Percentiles rank a stretch among this genome's conserved stretches.
Evolutionary conservation across 78 protist species (phyloP).

Genomic region (slime mould (Dictyostelium discoideum)): DNA sequence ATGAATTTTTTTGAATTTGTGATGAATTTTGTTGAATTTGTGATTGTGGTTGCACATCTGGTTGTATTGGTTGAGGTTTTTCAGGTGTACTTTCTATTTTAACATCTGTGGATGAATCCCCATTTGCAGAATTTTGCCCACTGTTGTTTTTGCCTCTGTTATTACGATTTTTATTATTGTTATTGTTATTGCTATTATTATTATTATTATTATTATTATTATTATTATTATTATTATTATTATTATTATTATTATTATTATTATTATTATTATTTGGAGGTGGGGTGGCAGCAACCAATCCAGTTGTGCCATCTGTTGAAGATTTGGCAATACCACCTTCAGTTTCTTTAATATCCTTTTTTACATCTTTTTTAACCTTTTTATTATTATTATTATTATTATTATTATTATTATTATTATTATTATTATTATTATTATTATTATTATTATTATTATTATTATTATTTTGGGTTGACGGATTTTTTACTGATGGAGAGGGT

Average conservation of each 20-base stretch:
- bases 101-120: not conserved
- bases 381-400: too few species aligned
- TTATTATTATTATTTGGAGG: not conserved
- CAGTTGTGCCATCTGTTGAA: not conserved
- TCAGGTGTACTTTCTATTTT: not conserved
- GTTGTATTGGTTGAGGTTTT: not conserved
- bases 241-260: not conserved
- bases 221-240: not conserved
- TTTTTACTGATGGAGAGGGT: not conserved
- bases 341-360: not conserved
- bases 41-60: too few species aligned
- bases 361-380: too few species aligned
- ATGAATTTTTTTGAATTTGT: not conserved
- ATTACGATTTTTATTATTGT: not conserved
- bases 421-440: too few species aligned
- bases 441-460: too few species aligned
- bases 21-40: not conserved
- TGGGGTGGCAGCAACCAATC: not conserved
- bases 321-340: not conserved
- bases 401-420: too few species aligned
- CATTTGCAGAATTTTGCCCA: not conserved
- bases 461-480: not conserved
- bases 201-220: not conserved
- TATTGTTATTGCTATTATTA: too few species aligned
- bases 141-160: not conserved